Base-by-base conservation (phyloP, 2,329 filamentous ascomycete genomes). In the Furcasterigmium sp. region DNA sequence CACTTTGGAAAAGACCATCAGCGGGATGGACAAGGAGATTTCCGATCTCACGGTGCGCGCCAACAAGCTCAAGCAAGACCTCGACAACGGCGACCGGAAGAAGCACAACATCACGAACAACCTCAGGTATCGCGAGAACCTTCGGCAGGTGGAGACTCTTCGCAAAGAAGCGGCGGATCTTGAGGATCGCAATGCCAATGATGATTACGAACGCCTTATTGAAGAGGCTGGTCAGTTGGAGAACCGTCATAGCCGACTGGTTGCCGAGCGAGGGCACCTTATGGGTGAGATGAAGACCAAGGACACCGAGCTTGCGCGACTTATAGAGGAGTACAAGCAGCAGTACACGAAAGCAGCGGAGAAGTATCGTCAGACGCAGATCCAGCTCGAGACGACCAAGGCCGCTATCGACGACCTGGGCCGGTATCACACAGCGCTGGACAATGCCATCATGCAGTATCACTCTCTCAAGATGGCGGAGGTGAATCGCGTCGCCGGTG, bases 391-490 rank as follows among this genome's bases (percentile, higher is more conserved):
- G 67, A 94, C 91, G 1, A 96, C 89, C 39, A 94, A 91, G 63
- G 91, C 91, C 4, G 91, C 90, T 3, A 87, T 95, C 43, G 89
- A 95, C 45, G 93, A 98, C 60, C 72, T 98, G 28, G 85, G 77
- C 7, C 85, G 87, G 32, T 97, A 95, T 60, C 76, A 81, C 35
- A 75, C 80, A 9, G 93, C 93, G 8, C 76, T 98, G 11, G 91
- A 97, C 70, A 89, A 93, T 58, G 94, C 93, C 37, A 94, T 98
- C 57, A 96, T 98, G 88, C 88, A 87, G 57, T 98, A 91, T 59
- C 93, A 98, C 68, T 78, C 84, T 23, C 71, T 95, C 59, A 98
- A 98, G 72, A 98, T 98, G 93, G 87, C 93, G 54, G 91, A 98
- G 62, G 91, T 98, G 62, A 98, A 98, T 65, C 79, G 82, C 44